phyloP scores from a whole-genome alignment of 768 basidiomycete species.

The Calocybe gangraenosa region DNA sequence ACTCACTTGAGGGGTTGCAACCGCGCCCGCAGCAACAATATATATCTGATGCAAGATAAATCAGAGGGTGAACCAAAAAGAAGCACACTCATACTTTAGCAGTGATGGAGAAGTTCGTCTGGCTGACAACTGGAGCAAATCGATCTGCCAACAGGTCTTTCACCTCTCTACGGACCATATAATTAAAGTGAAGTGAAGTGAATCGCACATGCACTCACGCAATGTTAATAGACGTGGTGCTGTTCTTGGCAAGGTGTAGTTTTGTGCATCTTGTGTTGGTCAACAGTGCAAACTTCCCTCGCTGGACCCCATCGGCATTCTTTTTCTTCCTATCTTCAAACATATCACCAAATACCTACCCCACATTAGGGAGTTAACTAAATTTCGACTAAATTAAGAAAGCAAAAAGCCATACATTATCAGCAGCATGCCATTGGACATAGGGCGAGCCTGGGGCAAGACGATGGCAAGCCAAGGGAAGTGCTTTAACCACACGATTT shows the following conservation, averaged over 20 bases:
- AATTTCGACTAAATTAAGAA: background rate
- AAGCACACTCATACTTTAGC: background rate
- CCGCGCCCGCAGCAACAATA: background rate
- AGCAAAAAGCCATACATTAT: background rate
- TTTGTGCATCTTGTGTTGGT: too few relatives aligned
- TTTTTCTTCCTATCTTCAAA: background rate
- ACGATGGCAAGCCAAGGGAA: slow-evolving; percentile 1
- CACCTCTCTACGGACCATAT: too few relatives aligned
- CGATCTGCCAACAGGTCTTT: too few relatives aligned
- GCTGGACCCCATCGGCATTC: background rate
- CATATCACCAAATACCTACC: background rate
- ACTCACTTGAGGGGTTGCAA: background rate
- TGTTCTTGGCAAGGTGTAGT: too few relatives aligned
- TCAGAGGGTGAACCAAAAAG: background rate
- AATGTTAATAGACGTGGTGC: too few relatives aligned
- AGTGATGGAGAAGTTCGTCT: too few relatives aligned
- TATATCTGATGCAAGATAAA: background rate
- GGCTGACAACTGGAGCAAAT: too few relatives aligned
- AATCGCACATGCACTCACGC: too few relatives aligned
- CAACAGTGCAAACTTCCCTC: background rate
- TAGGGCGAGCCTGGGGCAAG: background rate
- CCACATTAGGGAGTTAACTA: too few relatives aligned
- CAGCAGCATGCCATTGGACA: slow-evolving; percentile 1
- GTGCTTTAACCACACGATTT: background rate
- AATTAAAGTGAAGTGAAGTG: too few relatives aligned